Base-by-base conservation (phyloP, 208 protist genomes). In the Naegleria lovaniensis region DNA sequence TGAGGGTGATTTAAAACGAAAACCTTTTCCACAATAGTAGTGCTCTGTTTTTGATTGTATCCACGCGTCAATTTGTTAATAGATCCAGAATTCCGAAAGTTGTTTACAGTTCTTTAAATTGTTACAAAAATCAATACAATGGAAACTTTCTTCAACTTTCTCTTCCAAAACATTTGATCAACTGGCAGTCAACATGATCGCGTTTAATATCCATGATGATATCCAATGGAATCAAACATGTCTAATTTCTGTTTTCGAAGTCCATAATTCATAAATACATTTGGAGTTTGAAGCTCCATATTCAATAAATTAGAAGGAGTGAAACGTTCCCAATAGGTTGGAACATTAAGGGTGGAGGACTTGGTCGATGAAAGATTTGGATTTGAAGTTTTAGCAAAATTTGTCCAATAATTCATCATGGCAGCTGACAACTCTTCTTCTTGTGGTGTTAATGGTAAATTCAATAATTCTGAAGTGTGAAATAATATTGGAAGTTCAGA, bases 351-450 rank as follows among this genome's bases (percentile, higher is more conserved):
- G 1, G 43, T 48, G 43, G 43, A 48, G 7, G 1, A 48, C 11
- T 3, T 75, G 1, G 13, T 22, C 3, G 13, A 75, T 38, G 19
- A 13, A 39, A 36, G 15, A 38, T 88, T 88, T 87, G 83, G 83
- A 52, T 41, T 33, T 51, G 38, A 33, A 52, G 83, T 52, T 25
- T 88, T 13, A n/a, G 22, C 41, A 88, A 88, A 88, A 58, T 88
- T 88, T 0, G 85, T 59, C 40, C 41, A 88, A 88, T 88, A 88
- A 39, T 25, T 5, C 5, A 88, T 59, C 41, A 88, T 88, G 7
- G 11, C 3, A 38, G n/a, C 36, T 25, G 43, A 59, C 22, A 59
- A 59, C 19, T 19, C 29, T 39, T 19, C 19, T 58, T 88, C 85
- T 39, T 88, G 9, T 51, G 16, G 11, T 13, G 15, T 87, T 11